Evolutionary conservation across 768 basidiomycete species (phyloP).

Genomic region (Lactarius psammicola): DNA sequence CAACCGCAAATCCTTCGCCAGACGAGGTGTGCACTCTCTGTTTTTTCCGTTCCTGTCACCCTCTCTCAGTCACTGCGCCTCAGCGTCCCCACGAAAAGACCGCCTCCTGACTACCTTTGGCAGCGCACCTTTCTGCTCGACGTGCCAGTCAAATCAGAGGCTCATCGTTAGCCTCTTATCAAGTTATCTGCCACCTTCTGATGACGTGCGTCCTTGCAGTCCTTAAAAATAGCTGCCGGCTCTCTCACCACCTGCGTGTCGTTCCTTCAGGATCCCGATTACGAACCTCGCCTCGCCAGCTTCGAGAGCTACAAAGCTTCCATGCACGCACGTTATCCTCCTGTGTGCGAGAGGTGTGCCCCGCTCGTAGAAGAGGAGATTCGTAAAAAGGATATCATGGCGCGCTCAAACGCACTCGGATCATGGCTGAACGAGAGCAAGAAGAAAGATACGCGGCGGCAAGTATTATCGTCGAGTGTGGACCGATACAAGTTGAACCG

Average conservation of each 20-base stretch:
- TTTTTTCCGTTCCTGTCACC: constrained; percentile 1
- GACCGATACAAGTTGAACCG: constrained; percentile 45
- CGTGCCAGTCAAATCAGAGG: constrained; percentile 91
- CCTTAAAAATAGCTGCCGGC: constrained; percentile 12
- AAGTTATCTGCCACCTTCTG: constrained; percentile 76
- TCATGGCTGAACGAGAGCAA: constrained; percentile 65
- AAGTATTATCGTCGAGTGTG: constrained; percentile 42
- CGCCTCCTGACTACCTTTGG: constrained; percentile 61
- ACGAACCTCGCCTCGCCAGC: constrained; percentile 56
- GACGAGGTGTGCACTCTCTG: constrained; percentile 52
- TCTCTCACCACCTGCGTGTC: constrained; percentile 11
- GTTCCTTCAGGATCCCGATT: constrained; percentile 64
- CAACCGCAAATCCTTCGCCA: constrained; percentile 67
- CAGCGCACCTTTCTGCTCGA: constrained; percentile 73
- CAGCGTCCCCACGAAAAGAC: constrained; percentile 70
- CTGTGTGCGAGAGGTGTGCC: constrained; percentile 73
- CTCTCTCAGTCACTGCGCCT: neutral
- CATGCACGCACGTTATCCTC: constrained; percentile 81
- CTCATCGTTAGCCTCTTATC: constrained; percentile 83
- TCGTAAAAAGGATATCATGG: constrained; percentile 74
- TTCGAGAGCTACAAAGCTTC: constrained; percentile 73
- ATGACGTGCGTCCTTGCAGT: constrained; percentile 50
- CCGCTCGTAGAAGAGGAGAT: constrained; percentile 84
- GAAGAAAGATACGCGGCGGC: constrained; percentile 58
- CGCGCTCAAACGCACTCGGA: constrained; percentile 71